Percentiles rank a stretch among this genome's conserved stretches.
These are phyloP conservation scores for Fraxinus sp. DNA, from an alignment of 305 asterid genomes.

Conservation along the genomic window DNA sequence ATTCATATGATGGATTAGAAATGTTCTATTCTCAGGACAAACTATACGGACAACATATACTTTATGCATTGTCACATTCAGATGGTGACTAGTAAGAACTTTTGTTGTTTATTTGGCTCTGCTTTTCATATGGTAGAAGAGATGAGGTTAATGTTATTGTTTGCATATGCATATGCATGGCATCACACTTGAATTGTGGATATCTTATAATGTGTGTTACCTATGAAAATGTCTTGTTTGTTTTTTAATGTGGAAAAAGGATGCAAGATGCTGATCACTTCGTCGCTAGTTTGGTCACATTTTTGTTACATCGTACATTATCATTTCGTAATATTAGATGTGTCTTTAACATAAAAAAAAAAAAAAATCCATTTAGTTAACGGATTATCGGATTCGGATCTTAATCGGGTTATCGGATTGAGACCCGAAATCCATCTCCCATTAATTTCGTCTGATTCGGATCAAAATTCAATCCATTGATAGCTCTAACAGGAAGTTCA, in stretches of 20 bases:
- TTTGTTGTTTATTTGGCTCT: neutral
- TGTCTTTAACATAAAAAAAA: too few species aligned
- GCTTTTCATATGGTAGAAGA: neutral
- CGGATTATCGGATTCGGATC: too few species aligned
- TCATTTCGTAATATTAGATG: neutral
- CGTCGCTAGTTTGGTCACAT: neutral
- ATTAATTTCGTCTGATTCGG: too few species aligned
- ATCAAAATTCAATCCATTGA: too few species aligned
- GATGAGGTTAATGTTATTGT: neutral
- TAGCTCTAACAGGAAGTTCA: too few species aligned
- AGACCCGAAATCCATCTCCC: too few species aligned
- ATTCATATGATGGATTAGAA: neutral
- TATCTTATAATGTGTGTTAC: neutral
- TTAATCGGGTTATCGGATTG: too few species aligned
- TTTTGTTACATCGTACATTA: neutral
- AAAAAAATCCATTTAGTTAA: too few species aligned
- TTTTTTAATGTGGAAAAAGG: neutral
- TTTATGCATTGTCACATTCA: conserved; percentile 2
- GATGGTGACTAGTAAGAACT: conserved; percentile 13
- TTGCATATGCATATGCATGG: neutral
- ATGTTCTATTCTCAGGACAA: neutral
- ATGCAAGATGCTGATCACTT: neutral
- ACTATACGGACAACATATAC: neutral
- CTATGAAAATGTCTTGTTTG: neutral
- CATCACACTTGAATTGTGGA: neutral